phyloP scores from a whole-genome alignment of 2,329 filamentous ascomycete species.

The Bipolaris victoriae region DNA sequence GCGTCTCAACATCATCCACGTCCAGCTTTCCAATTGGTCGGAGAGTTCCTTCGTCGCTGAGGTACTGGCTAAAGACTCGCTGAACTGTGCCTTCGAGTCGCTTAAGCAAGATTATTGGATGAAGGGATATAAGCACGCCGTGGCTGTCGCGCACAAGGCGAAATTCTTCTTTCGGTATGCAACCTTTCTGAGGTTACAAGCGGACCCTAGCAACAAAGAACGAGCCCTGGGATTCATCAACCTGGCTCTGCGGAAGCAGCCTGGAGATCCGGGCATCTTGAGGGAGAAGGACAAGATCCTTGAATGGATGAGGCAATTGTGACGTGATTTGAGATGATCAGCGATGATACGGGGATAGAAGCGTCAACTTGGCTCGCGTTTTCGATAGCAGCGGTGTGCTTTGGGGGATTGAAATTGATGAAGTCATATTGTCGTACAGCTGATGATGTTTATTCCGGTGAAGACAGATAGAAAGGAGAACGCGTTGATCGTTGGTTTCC shows the following conservation, averaged over 20 bases:
- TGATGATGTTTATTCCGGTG: no score
- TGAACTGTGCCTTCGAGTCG: conserved; percentile 4
- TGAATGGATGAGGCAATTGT: conserved; percentile 8
- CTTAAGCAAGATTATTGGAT: conserved; percentile 17
- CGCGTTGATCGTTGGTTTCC: no score
- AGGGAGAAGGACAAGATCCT: conserved; percentile 14
- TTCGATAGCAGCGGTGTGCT: no score
- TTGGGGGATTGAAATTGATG: no score
- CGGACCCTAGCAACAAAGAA: not conserved
- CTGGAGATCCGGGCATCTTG: conserved; percentile 11
- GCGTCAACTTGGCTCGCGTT: no score
- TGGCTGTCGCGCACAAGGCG: conserved; percentile 10
- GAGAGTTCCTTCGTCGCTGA: not conserved
- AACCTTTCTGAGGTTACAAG: conserved; percentile 13
- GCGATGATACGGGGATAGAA: no score
- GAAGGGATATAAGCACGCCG: conserved; percentile 10
- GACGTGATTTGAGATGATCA: not conserved
- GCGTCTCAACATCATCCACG: conserved; percentile 23
- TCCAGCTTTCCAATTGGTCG: conserved; percentile 12
- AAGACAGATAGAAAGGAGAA: no score
- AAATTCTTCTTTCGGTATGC: conserved; percentile 18
- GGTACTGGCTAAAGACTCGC: conserved; percentile 5
- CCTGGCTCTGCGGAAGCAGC: not conserved
- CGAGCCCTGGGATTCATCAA: conserved; percentile 1
- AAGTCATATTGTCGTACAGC: no score